Evolutionary conservation across 2,329 filamentous ascomycete species (phyloP).

Genomic region (Helotiales sp.): DNA sequence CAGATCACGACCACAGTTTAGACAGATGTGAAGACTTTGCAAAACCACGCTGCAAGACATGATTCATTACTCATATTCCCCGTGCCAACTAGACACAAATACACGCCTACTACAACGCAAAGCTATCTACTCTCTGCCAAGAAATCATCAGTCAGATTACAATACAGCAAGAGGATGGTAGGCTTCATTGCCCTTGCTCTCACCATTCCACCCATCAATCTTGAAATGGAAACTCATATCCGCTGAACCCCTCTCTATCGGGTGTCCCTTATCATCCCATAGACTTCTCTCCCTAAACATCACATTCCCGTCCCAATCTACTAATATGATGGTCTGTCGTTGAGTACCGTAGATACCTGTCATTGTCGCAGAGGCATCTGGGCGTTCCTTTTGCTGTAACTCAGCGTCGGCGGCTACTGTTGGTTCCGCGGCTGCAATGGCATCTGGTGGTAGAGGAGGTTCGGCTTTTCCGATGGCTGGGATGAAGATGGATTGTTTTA

Average conservation of each 20-base stretch:
- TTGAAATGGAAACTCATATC: slow-evolving; percentile 57
- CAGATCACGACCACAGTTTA: no score
- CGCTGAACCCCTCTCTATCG: slow-evolving; percentile 52
- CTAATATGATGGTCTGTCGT: slow-evolving; percentile 60
- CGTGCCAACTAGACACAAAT: not conserved
- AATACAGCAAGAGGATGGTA: slow-evolving; percentile 18
- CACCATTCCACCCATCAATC: slow-evolving; percentile 47
- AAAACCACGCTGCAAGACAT: no score
- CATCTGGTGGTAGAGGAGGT: slow-evolving; percentile 30
- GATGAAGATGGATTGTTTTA: slow-evolving; percentile 63
- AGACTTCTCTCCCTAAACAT: slow-evolving; percentile 59
- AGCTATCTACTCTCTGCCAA: slow-evolving; percentile 5
- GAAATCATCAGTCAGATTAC: slow-evolving; percentile 22
- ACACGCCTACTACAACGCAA: not conserved
- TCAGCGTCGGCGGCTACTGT: slow-evolving; percentile 33
- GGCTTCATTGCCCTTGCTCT: slow-evolving; percentile 29
- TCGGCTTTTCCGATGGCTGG: slow-evolving; percentile 49
- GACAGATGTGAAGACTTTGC: no score
- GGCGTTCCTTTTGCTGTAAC: slow-evolving; percentile 33
- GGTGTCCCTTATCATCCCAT: slow-evolving; percentile 58
- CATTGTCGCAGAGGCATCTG: slow-evolving; percentile 43
- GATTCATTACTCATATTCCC: not conserved
- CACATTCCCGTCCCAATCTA: slow-evolving; percentile 63
- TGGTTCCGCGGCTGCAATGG: slow-evolving; percentile 34
- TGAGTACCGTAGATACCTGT: slow-evolving; percentile 66